Percentiles rank a stretch among this genome's conserved stretches.
phyloP scores from a whole-genome alignment of 2,329 filamentous ascomycete genomes.

The Lasiodiplodia hormozganensis region DNA sequence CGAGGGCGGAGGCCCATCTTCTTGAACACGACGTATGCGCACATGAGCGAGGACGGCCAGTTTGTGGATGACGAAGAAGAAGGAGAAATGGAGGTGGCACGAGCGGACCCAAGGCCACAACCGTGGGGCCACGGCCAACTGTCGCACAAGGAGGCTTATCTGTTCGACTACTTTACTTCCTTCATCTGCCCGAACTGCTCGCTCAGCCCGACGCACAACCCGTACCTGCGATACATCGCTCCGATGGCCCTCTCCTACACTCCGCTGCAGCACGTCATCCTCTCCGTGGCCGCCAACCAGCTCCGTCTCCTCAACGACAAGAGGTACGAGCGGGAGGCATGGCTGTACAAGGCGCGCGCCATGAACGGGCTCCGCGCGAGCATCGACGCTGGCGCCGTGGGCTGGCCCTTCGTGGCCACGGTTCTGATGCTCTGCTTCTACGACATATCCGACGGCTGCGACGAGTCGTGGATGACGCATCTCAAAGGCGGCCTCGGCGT shows the following conservation, averaged over 20 bases:
- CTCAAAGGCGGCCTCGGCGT: conserved; percentile 40
- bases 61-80: background rate
- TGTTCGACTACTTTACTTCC: conserved; percentile 38
- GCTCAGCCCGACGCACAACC: conserved; percentile 39
- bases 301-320: conserved; percentile 37
- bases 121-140: background rate
- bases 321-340: conserved; percentile 36
- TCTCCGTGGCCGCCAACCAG: conserved; percentile 42
- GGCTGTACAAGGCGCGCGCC: conserved; percentile 38
- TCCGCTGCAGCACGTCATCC: conserved; percentile 37
- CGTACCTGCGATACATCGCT: conserved; percentile 38
- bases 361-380: conserved; percentile 37
- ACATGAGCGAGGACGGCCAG: conserved; percentile 29
- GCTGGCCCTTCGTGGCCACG: conserved; percentile 39
- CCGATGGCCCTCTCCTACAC: conserved; percentile 36
- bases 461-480: conserved; percentile 43
- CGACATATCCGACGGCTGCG: conserved; percentile 44
- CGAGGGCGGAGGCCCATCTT: conserved; percentile 38
- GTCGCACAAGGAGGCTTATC: conserved; percentile 26
- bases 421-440: conserved; percentile 46
- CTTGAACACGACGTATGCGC: conserved; percentile 36
- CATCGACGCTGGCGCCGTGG: conserved; percentile 32
- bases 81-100: background rate
- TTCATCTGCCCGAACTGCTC: conserved; percentile 43
- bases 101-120: background rate